A percentile compares a stretch with the other conserved stretches of the same genome.
Conservation (phyloP, 176 grass and related monocot genomes). For the Triticum monococcum region DNA sequence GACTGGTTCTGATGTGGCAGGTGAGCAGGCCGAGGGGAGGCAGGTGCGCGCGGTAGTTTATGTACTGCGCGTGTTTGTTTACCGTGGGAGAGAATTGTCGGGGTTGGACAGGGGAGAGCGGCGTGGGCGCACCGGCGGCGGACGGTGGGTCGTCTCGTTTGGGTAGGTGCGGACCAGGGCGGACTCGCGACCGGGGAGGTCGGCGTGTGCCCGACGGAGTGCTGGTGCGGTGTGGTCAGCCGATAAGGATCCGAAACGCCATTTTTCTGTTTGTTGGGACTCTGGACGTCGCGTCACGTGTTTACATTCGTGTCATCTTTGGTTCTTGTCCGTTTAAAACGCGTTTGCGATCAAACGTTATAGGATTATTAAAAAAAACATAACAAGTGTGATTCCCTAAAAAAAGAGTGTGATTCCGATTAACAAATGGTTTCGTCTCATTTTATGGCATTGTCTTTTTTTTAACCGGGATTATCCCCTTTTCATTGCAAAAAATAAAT, state of each 20-base stretch:
- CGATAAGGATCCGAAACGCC: not conserved
- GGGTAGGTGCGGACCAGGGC: not conserved
- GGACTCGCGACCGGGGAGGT: not conserved
- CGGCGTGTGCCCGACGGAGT: not conserved
- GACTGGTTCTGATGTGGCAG: constrained; percentile 6
- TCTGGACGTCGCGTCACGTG: not conserved
- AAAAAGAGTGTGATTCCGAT: no score
- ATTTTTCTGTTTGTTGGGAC: not conserved
- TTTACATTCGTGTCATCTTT: not conserved
- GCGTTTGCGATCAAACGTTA: not conserved
- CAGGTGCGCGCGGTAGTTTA: not conserved
- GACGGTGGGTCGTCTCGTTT: not conserved
- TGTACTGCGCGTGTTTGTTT: not conserved
- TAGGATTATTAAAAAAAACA: no score
- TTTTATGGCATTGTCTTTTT: no score
- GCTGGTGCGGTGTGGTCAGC: not conserved
- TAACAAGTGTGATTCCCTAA: no score
- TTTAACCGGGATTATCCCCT: no score
- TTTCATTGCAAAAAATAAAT: no score
- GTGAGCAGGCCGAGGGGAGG: not conserved
- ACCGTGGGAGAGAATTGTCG: no score
- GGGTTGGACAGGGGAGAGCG: not conserved
- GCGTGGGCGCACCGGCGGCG: constrained; percentile 26
- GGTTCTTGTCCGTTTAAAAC: no score
- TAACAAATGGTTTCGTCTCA: no score